Evolutionary conservation across 2,329 filamentous ascomycete genomes (phyloP).

Genomic region (Aspergillus sp.): DNA sequence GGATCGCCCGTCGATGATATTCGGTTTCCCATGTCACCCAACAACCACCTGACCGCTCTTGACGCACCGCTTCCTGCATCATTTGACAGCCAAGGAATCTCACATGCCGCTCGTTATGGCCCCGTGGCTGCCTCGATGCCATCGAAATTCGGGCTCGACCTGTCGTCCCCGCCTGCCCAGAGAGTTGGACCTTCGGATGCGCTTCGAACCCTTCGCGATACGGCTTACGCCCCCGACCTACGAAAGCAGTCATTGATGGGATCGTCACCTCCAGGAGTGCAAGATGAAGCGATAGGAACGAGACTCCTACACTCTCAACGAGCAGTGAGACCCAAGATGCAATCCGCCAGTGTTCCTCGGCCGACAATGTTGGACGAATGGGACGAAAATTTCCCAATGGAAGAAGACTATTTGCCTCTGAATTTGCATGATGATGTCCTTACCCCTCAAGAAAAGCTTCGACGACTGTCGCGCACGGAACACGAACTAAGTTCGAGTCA

Average conservation of each 20-base stretch:
- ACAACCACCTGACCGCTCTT: conserved; percentile 73
- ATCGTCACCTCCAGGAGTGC: conserved; percentile 55
- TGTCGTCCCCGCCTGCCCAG: conserved; percentile 64
- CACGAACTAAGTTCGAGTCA: conserved; percentile 43
- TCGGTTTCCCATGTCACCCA: conserved; percentile 73
- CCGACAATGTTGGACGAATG: conserved; percentile 50
- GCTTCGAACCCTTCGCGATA: conserved; percentile 56
- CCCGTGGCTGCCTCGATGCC: conserved; percentile 90
- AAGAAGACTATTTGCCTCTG: conserved; percentile 81
- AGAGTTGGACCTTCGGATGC: conserved; percentile 57
- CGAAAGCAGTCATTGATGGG: conserved; percentile 51
- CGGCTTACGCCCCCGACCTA: conserved; percentile 64
- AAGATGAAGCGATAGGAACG: conserved; percentile 61
- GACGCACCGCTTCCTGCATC: conserved; percentile 90
- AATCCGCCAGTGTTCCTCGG: conserved; percentile 56
- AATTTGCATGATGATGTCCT: conserved; percentile 58
- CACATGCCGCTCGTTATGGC: conserved; percentile 80
- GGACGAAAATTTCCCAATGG: conserved; percentile 66
- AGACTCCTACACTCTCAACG: conserved; percentile 60
- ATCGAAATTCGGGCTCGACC: conserved; percentile 78
- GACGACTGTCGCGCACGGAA: conserved; percentile 54
- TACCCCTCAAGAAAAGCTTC: conserved; percentile 54
- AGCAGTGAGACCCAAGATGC: conserved; percentile 51
- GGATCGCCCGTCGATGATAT: conserved; percentile 77
- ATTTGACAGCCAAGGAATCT: conserved; percentile 93